Conservation (phyloP, 345 rosid species). For the Noccaea bulbosa region DNA sequence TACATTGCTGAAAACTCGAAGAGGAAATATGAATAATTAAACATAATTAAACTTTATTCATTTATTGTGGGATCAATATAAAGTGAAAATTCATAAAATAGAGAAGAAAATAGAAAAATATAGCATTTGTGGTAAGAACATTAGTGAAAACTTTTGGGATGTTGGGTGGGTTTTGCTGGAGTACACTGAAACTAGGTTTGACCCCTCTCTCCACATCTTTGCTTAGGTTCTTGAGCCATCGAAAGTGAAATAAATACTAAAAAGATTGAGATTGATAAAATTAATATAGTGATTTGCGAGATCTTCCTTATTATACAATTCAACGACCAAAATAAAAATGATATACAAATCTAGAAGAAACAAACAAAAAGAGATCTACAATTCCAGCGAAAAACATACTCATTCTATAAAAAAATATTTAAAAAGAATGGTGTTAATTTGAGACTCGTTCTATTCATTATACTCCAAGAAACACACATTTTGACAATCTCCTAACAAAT, state of each 20-base stretch:
- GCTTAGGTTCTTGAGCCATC: conserved; percentile 40
- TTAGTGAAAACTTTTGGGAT: conserved; percentile 18
- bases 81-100: neutral
- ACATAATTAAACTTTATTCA: too few relatives aligned
- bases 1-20: neutral
- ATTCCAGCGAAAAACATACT: neutral
- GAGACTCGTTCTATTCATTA: neutral
- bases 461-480: neutral
- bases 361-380: neutral
- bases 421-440: too few relatives aligned
- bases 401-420: neutral
- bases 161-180: conserved; percentile 33
- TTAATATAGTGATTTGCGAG: neutral
- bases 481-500: neutral
- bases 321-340: neutral
- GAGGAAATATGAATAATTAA: neutral
- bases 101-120: neutral
- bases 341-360: conserved; percentile 8
- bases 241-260: conserved; percentile 1
- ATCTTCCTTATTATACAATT: conserved; percentile 10
- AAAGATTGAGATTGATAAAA: conserved; percentile 8
- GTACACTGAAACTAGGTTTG: conserved; percentile 25
- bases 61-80: neutral
- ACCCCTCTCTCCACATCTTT: conserved; percentile 24
- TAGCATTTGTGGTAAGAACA: conserved; percentile 10